Base-by-base conservation (phyloP, 2,329 filamentous ascomycete genomes). In the Myrmaecium sp. region DNA sequence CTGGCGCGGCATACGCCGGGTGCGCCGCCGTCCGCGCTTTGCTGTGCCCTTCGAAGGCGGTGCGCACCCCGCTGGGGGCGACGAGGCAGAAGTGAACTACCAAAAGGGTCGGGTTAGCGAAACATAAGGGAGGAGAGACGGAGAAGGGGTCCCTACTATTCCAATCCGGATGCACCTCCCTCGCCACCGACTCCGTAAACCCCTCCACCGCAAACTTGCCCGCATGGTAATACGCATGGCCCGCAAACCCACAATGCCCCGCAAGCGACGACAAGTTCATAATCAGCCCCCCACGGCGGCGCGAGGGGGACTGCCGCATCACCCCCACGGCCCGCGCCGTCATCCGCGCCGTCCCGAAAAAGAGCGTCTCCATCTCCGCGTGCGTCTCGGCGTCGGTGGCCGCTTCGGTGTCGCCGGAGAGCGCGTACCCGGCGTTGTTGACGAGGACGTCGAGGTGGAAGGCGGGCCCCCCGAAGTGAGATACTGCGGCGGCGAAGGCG, bases 191-290 rank as follows among this genome's bases (percentile, higher is more conserved):
- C 33, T 64, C 58, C 0, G 60, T 60, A 33, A 54, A 62, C 1
- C 59, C 60, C 34, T 61, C 57, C 6, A 60, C 36, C 0, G 55
- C 58, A 29, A 58, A 60, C 39, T 62, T 62, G 27, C 43, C 44
- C 30, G 41, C 39, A 21, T 40, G 37, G 20, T 41, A 43, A 27
- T 40, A 41, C 1, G 37, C 34, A 25, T 38, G 35, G 3, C 41
- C 38, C 2, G 39, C 30, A 12, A 43, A 42, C 2, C 31, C 40
- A 5, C 36, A 24, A 1, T 36, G 29, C 1, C 41, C 41, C 15
- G 35, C 41, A n/a, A n/a, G 28, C 23, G 14, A 14, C 13, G 23
- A 14, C 10, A 24, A n/a, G 14, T 24, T 24, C 11, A n/a, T 13
- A 8, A 24, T 24, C 4, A 24, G 9, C 10, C 8, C 23, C 3